Conservation (phyloP, 2,329 filamentous ascomycete genomes). For the Diaporthe velutina region DNA sequence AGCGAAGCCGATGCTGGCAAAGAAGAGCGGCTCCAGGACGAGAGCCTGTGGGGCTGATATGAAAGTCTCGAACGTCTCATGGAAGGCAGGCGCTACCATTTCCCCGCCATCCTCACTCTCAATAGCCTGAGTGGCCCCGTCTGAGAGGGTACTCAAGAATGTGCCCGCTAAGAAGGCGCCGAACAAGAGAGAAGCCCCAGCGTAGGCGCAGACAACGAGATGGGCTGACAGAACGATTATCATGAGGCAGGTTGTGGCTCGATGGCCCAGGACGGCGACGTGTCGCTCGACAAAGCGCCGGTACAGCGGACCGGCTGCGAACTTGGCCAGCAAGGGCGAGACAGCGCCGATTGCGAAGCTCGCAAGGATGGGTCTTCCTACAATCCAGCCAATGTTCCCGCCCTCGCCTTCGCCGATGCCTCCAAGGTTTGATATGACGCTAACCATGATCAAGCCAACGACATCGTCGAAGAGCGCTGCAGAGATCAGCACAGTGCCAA, state of each 20-base stretch:
- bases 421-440: constrained; percentile 45
- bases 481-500: constrained; percentile 59
- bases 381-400: constrained; percentile 51
- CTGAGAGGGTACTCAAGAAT: constrained; percentile 52
- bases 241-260: constrained; percentile 49
- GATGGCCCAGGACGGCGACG: constrained; percentile 49
- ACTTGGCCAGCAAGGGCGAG: constrained; percentile 53
- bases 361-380: constrained; percentile 54
- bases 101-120: constrained; percentile 50
- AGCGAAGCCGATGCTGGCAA: constrained; percentile 70
- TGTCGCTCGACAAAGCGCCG: constrained; percentile 50
- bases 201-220: constrained; percentile 49
- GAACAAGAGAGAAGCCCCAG: constrained; percentile 54
- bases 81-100: constrained; percentile 52
- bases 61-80: constrained; percentile 54
- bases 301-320: constrained; percentile 52
- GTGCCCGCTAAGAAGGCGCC: constrained; percentile 56
- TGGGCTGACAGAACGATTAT: constrained; percentile 46
- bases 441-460: constrained; percentile 57
- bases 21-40: constrained; percentile 70
- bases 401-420: constrained; percentile 38
- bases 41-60: constrained; percentile 52
- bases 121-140: constrained; percentile 51
- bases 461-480: constrained; percentile 62
- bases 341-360: constrained; percentile 51